phyloP scores from a whole-genome alignment of 805 yeast genomes.

The Kluyveromyces siamensis region DNA sequence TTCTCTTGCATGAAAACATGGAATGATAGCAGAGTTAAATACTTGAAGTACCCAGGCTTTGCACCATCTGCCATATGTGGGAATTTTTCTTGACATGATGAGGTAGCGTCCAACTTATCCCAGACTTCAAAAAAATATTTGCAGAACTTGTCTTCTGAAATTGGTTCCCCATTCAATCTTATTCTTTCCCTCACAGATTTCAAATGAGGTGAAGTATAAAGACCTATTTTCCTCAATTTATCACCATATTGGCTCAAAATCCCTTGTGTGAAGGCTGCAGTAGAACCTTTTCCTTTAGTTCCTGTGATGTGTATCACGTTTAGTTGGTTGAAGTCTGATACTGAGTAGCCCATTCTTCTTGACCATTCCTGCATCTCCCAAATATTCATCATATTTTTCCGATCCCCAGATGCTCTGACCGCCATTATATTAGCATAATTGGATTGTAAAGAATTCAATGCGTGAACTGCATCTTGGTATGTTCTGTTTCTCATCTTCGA shows the following conservation, averaged over 20 bases:
- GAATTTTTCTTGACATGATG: slow-evolving; percentile 46
- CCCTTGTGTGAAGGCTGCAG: slow-evolving; percentile 87
- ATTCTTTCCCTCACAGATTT: slow-evolving; percentile 89
- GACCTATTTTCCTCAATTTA: slow-evolving; percentile 53
- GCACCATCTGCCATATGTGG: slow-evolving; percentile 67
- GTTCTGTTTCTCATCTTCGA: slow-evolving; percentile 19
- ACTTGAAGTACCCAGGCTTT: slow-evolving; percentile 92
- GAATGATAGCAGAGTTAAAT: slow-evolving; percentile 78
- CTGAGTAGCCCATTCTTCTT: slow-evolving; percentile 56
- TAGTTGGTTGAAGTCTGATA: slow-evolving; percentile 59
- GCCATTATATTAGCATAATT: slow-evolving; percentile 88
- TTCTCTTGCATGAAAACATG: slow-evolving; percentile 84
- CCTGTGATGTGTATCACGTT: slow-evolving; percentile 92
- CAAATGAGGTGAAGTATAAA: slow-evolving; percentile 95
- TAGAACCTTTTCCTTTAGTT: slow-evolving; percentile 97
- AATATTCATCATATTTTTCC: slow-evolving; percentile 57
- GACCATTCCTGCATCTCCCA: slow-evolving; percentile 84
- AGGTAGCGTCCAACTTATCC: slow-evolving; percentile 60
- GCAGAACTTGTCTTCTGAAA: slow-evolving; percentile 71
- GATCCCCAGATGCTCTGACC: slow-evolving; percentile 56
- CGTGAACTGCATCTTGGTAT: slow-evolving; percentile 66
- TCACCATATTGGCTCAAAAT: slow-evolving; percentile 57
- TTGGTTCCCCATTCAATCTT: slow-evolving; percentile 77
- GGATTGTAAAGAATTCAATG: slow-evolving; percentile 81
- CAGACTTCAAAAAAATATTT: slow-evolving; percentile 91